Evolutionary conservation across 805 yeast genomes (phyloP).

Genomic region (Cyberlindnera lachancei): DNA sequence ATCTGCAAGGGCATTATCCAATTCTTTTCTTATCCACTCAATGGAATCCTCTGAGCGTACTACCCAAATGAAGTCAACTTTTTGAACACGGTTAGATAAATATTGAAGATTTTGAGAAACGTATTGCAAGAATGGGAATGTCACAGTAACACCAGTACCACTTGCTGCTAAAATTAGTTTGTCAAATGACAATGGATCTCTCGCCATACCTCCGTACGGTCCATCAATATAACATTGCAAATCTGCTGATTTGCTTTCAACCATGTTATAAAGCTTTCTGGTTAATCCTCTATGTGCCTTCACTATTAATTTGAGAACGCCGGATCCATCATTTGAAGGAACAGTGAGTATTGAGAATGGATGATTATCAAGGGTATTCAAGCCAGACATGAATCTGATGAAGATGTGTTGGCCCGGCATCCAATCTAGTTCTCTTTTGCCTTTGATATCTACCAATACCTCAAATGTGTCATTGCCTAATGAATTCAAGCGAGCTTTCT

Average conservation of each 20-base stretch:
- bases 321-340: constrained; percentile 19
- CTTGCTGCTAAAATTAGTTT: constrained; percentile 34
- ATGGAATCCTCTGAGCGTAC: constrained; percentile 28
- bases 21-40: constrained; percentile 34
- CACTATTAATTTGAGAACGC: constrained; percentile 34
- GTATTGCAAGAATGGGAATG: constrained; percentile 35
- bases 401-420: constrained; percentile 49
- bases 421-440: constrained; percentile 33
- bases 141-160: constrained; percentile 48
- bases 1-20: constrained; percentile 7
- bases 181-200: constrained; percentile 40
- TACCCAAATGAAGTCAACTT: constrained; percentile 39
- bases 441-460: constrained; percentile 24
- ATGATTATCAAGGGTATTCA: constrained; percentile 42
- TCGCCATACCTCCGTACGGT: constrained; percentile 47
- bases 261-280: constrained; percentile 21
- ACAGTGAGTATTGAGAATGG: constrained; percentile 45
- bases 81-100: constrained; percentile 16
- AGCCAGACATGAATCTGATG: constrained; percentile 36
- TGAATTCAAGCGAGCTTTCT: constrained; percentile 27
- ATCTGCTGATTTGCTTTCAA: constrained; percentile 22
- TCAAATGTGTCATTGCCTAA: constrained; percentile 25
- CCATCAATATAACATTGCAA: constrained; percentile 41
- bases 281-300: constrained; percentile 44
- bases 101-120: constrained; percentile 9